Base-by-base conservation (phyloP, 345 rosid genomes). In the Durio zibethinus region DNA sequence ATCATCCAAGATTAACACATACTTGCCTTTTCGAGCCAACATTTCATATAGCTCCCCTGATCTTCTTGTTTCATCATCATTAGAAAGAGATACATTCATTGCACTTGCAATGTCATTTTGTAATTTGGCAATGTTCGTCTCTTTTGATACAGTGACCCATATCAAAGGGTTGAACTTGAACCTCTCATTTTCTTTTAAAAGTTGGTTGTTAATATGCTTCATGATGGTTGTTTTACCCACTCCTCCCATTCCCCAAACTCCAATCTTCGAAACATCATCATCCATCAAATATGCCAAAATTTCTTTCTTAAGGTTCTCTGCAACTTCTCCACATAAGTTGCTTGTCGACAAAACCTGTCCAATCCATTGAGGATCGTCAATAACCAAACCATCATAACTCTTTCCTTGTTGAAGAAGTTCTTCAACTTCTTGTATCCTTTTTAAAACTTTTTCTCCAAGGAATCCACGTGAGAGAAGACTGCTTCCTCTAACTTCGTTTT, bases 181-280 rank as follows among this genome's bases (percentile, higher is more conserved):
- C 1, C 16, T 48, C 4, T 4, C 20, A 36, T 0, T 42, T 4
- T 15, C 53, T 15, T 15, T 3, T 6, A 48, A 15, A 48, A 48
- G 20, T 48, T 48, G 20, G 5, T 48, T 48, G 20, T 48, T 16
- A 0, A 48, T 4, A 6, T 3, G n/a, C 67, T 62, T 62, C 31
- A 29, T 29, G 18, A 62, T 27, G 7, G 67, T 62, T 62, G 67
- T 31, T 36, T 62, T 78, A 0, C 81, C 84, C 1, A 74, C 43
- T 12, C 81, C 81, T n/a, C 71, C 72, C 64, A 50, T 54, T 5
- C 84, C 84, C 29, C 40, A 74, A 67, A 81, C 76, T 47, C 84
- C 81, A 10, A 81, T 60, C 4, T 52, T 50, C n/a, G 0, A 5
- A 5, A 57, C 10, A 0, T 4, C 35, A 20, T 45, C 74, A 33